A percentile compares a stretch with the other conserved stretches of the same genome.
Evolutionary conservation across 768 basidiomycete species (phyloP).

Genomic region (Leccinellum rugosiceps): DNA sequence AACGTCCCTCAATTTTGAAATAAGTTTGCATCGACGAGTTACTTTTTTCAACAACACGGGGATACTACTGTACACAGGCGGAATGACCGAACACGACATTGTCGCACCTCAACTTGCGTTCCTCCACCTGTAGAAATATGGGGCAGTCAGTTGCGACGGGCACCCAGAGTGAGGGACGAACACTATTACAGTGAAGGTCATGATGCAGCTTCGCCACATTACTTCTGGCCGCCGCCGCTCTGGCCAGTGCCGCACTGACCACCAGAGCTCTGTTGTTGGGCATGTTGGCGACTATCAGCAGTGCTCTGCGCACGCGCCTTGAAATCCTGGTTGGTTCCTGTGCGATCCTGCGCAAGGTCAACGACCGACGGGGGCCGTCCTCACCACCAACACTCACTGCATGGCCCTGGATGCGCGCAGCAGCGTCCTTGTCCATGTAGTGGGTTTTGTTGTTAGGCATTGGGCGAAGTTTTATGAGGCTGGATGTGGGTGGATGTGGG

Average conservation of each 20-base stretch:
- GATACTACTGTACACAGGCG: background rate
- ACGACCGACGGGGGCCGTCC: background rate
- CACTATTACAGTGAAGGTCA: background rate
- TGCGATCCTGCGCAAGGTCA: constrained; percentile 3
- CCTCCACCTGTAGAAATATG: background rate
- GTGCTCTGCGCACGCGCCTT: constrained; percentile 5
- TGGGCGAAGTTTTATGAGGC: background rate
- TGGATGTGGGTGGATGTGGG: background rate
- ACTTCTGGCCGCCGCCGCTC: background rate
- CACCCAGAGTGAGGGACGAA: background rate
- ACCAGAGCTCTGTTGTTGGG: background rate
- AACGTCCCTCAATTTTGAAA: too few relatives aligned
- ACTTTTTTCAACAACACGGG: background rate
- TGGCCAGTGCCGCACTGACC: background rate
- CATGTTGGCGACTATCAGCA: constrained; percentile 2
- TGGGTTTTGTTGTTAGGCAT: background rate
- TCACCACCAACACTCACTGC: background rate
- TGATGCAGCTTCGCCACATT: background rate
- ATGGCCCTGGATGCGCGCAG: constrained; percentile 6
- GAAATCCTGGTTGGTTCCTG: constrained; percentile 1
- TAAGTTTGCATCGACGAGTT: too few relatives aligned
- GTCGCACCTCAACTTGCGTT: background rate
- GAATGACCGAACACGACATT: background rate
- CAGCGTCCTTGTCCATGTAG: background rate
- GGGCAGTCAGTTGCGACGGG: background rate